Conservation (phyloP, 2,329 filamentous ascomycete genomes). For the Coleophoma cylindrospora region DNA sequence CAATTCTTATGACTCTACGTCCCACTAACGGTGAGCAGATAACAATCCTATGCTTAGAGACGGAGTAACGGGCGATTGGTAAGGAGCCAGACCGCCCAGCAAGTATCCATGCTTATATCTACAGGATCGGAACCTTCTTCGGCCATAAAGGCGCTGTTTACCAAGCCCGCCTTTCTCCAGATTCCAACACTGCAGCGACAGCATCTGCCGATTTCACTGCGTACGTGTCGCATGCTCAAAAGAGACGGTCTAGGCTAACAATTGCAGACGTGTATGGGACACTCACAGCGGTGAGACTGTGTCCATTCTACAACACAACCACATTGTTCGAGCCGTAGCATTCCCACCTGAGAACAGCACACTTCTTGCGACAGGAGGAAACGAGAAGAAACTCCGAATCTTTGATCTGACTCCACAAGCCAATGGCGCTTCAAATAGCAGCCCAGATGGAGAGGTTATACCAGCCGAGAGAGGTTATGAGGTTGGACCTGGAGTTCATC, state of each 20-base stretch:
- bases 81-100: constrained; percentile 21
- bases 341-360: constrained; percentile 78
- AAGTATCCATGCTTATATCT: constrained; percentile 11
- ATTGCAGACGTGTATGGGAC: constrained; percentile 82
- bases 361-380: constrained; percentile 88
- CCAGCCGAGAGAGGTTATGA: constrained; percentile 68
- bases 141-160: constrained; percentile 98
- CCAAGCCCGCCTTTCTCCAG: constrained; percentile 86
- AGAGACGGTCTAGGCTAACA: neutral
- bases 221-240: constrained; percentile 42
- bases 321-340: constrained; percentile 91
- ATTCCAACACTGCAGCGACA: constrained; percentile 84
- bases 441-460: constrained; percentile 38
- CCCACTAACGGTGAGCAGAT: constrained; percentile 48
- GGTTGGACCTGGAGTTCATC: constrained; percentile 80
- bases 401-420: constrained; percentile 66
- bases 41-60: constrained; percentile 98
- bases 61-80: constrained; percentile 93
- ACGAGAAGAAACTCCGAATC: constrained; percentile 93
- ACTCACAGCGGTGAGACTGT: constrained; percentile 89
- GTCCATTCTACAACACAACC: constrained; percentile 82
- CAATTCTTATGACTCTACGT: neutral
- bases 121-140: constrained; percentile 89
- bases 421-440: constrained; percentile 24
- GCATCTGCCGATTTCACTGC: constrained; percentile 95